These are phyloP conservation scores for Hibiscus mutabilis DNA, from an alignment of 345 rosid genomes.

Conservation along the genomic window DNA sequence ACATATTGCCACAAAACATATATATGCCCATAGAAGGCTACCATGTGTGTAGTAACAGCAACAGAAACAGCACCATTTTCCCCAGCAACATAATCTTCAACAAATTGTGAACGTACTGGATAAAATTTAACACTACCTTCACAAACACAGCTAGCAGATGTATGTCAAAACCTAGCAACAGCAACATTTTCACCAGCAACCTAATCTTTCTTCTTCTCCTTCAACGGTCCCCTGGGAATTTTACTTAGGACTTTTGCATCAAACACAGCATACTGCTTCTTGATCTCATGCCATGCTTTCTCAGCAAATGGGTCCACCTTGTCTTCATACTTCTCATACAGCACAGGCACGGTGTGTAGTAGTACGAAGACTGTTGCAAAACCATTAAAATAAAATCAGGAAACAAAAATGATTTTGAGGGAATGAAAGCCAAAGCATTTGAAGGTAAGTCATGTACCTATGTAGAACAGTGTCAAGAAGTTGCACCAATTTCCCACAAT, in stretches of 20 bases:
- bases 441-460: neutral
- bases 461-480: neutral
- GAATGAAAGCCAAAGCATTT: neutral
- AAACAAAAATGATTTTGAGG: neutral
- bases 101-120: constrained; percentile 32
- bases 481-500: neutral
- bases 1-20: constrained; percentile 7
- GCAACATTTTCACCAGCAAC: neutral
- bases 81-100: neutral
- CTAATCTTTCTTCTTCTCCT: constrained; percentile 60
- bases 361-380: constrained; percentile 55
- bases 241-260: constrained; percentile 81
- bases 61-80: too few relatives aligned
- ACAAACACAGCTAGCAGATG: constrained; percentile 25
- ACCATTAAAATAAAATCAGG: neutral
- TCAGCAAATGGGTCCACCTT: constrained; percentile 69
- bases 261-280: constrained; percentile 63
- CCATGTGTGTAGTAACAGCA: constrained; percentile 9
- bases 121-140: constrained; percentile 22
- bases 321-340: constrained; percentile 86
- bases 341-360: constrained; percentile 69
- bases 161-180: constrained; percentile 14
- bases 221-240: constrained; percentile 70
- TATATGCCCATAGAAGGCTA: neutral
- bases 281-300: constrained; percentile 61